phyloP scores from a whole-genome alignment of 495 filamentous ascomycete species.

The Penicillium diatomitis region DNA sequence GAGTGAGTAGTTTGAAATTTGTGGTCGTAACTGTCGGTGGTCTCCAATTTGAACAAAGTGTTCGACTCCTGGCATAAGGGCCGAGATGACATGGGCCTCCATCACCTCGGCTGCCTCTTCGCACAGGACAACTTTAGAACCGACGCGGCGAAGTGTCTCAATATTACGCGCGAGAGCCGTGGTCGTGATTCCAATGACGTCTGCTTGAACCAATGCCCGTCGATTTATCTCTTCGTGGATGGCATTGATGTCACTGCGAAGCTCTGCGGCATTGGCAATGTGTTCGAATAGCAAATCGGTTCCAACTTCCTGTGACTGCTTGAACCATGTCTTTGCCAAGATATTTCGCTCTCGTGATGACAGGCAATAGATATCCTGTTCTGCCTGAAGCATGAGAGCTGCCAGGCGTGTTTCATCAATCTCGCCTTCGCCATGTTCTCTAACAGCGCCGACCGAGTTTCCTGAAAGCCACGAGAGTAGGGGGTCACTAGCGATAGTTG shows the following conservation, averaged over 20 bases:
- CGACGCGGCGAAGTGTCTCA: constrained; percentile 16
- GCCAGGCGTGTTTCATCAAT: constrained; percentile 1
- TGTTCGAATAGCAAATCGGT: constrained; percentile 2
- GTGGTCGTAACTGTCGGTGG: constrained; percentile 56
- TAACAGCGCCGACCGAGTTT: not conserved
- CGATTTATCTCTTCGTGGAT: constrained; percentile 9
- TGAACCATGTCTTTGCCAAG: constrained; percentile 4
- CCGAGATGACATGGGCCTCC: constrained; percentile 54
- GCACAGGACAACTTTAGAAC: constrained; percentile 48
- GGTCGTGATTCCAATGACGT: constrained; percentile 29
- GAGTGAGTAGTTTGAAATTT: constrained; percentile 42
- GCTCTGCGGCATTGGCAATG: not conserved
- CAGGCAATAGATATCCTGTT: constrained; percentile 1
- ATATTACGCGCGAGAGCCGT: constrained; percentile 22
- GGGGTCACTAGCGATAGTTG: not conserved
- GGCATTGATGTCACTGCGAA: constrained; percentile 2
- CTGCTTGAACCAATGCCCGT: constrained; percentile 4
- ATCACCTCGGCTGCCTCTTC: constrained; percentile 69
- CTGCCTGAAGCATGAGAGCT: not conserved
- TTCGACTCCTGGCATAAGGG: constrained; percentile 53
- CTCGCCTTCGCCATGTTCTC: not conserved
- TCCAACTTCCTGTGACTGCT: constrained; percentile 1
- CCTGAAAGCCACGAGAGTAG: not conserved
- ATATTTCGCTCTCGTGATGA: not conserved
- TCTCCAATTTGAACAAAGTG: constrained; percentile 65